phyloP scores from a whole-genome alignment of 23 red algal genomes.

The Gracilaria domingensis region DNA sequence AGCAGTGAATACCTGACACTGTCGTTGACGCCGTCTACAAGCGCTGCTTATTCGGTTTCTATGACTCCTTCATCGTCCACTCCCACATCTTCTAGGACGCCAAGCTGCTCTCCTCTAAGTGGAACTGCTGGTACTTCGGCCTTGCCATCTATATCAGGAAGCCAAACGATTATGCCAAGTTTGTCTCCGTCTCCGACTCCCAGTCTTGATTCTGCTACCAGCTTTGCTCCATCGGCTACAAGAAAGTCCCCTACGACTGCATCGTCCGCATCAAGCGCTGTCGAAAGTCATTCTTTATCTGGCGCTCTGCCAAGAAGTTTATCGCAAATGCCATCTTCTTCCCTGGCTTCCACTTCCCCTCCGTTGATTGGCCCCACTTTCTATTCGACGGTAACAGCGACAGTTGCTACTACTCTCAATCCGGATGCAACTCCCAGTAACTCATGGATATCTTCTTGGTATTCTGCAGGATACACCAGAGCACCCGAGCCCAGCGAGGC shows the following conservation, averaged over 20 bases:
- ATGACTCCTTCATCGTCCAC: not conserved
- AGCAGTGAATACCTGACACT: not conserved
- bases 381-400: not conserved
- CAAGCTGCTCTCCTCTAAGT: not conserved
- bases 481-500: not conserved
- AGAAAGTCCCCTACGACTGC: not conserved
- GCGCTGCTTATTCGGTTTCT: not conserved
- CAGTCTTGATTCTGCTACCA: not conserved
- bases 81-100: not conserved
- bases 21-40: not conserved
- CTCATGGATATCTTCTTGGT: not conserved
- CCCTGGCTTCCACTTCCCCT: not conserved
- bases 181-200: not conserved
- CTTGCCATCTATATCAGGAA: not conserved
- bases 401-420: not conserved
- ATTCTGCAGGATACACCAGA: not conserved
- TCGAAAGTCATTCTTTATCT: not conserved
- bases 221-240: not conserved
- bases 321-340: not conserved
- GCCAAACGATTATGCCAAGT: not conserved
- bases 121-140: not conserved
- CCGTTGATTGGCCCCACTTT: not conserved
- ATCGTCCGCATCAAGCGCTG: not conserved
- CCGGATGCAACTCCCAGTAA: not conserved
- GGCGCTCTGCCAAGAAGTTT: not conserved